phyloP scores from a whole-genome alignment of 148 eudicot genomes.

The Cornus controversa region DNA sequence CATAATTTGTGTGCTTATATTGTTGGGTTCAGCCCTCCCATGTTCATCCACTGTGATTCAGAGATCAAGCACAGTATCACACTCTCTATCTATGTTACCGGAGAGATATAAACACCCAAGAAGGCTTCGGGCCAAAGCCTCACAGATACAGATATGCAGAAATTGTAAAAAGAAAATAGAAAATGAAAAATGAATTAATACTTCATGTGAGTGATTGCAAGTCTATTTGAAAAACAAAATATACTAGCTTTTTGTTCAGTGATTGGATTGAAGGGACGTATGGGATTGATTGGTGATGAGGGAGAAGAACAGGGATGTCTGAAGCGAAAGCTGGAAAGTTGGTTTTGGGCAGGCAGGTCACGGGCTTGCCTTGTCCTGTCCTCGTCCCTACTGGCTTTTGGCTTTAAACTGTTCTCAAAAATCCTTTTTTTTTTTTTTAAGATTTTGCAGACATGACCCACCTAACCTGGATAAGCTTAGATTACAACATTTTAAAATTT shows the following conservation, averaged over 20 bases:
- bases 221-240: conserved; percentile 5
- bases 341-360: conserved; percentile 34
- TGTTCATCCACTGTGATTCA: conserved; percentile 4
- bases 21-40: conserved; percentile 6
- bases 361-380: conserved; percentile 60
- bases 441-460: neutral
- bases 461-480: neutral
- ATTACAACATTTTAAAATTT: too few species aligned
- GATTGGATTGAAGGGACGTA: conserved; percentile 41
- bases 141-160: conserved; percentile 37
- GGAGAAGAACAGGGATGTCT: conserved; percentile 13
- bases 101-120: conserved; percentile 56
- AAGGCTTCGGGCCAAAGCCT: conserved; percentile 56
- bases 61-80: conserved; percentile 15
- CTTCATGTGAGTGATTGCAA: conserved; percentile 11
- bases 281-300: conserved; percentile 25
- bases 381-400: conserved; percentile 41
- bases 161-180: too few species aligned
- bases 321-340: conserved; percentile 11
- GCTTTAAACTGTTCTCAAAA: conserved; percentile 6
- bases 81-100: too few species aligned
- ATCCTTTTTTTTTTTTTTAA: conserved; percentile 5
- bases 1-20: conserved; percentile 39
- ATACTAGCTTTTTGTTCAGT: conserved; percentile 26
- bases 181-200: too few species aligned